These are phyloP conservation scores for Solanum bulbocastanum DNA, from an alignment of 257 asterid species.

Conservation along the genomic window DNA sequence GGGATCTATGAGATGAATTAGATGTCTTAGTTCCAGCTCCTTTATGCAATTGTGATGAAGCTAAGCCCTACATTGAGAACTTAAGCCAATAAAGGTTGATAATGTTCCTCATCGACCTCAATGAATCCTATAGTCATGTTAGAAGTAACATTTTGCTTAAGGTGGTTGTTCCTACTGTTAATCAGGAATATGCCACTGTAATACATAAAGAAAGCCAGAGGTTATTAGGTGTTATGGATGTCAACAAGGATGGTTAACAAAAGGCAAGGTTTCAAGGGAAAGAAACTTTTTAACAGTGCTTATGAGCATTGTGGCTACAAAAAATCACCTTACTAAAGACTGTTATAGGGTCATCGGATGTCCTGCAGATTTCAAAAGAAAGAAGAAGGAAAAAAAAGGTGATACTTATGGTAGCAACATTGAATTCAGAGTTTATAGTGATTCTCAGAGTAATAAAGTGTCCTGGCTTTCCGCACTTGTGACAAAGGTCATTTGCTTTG, in stretches of 20 bases:
- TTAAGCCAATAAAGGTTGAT: background rate
- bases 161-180: background rate
- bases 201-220: background rate
- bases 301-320: too few relatives aligned
- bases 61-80: background rate
- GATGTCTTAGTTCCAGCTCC: too few relatives aligned
- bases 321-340: too few relatives aligned
- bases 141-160: background rate
- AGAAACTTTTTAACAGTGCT: fast-evolving
- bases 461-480: too few relatives aligned
- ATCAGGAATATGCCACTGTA: background rate
- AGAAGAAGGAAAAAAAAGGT: too few relatives aligned
- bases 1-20: too few relatives aligned
- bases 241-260: background rate
- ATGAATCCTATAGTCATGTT: background rate
- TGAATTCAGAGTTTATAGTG: too few relatives aligned
- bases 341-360: too few relatives aligned
- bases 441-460: too few relatives aligned
- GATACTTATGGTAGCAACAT: too few relatives aligned
- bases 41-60: background rate
- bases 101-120: background rate
- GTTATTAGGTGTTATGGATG: background rate
- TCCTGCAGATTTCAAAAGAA: too few relatives aligned
- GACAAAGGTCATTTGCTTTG: too few relatives aligned
- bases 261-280: background rate